Percentiles rank a stretch among this genome's conserved stretches.
Conservation (phyloP, 306 rosid species). For the Gastrolobium villosum region DNA sequence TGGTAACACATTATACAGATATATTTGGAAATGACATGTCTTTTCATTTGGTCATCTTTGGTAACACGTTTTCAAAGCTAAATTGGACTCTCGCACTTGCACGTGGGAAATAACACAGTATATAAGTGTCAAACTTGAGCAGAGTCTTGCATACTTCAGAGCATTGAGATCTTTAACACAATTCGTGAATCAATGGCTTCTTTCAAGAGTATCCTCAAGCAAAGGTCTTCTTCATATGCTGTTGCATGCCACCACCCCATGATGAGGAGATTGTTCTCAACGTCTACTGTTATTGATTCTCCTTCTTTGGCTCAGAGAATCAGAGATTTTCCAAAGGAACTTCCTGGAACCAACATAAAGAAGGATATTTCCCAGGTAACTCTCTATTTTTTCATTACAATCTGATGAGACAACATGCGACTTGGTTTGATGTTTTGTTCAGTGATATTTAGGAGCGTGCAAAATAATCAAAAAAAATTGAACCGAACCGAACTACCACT, state of each 20-base stretch:
- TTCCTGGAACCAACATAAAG: conserved; percentile 83
- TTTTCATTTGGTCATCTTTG: background rate
- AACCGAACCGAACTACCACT: conserved; percentile 34
- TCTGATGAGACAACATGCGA: background rate
- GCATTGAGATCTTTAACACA: background rate
- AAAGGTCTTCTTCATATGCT: conserved; percentile 42
- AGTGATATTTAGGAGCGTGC: too few relatives aligned
- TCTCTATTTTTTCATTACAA: background rate
- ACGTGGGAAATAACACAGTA: background rate
- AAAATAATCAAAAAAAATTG: too few relatives aligned
- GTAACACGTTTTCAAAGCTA: background rate
- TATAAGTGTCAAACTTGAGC: too few relatives aligned
- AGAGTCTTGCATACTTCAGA: too few relatives aligned
- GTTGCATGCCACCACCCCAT: conserved; percentile 21
- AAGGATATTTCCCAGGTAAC: conserved; percentile 74
- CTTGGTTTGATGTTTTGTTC: conserved; percentile 1
- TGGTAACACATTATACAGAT: background rate
- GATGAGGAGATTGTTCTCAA: conserved; percentile 53
- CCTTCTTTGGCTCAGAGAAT: conserved; percentile 72
- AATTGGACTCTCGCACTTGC: background rate
- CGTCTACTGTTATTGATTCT: conserved; percentile 56
- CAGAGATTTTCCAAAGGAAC: conserved; percentile 88
- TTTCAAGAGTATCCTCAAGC: conserved; percentile 53
- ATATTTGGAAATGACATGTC: too few relatives aligned
- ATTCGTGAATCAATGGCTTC: conserved; percentile 63